Evolutionary conservation across 352 stramenopile genomes (phyloP), one percentile per base, ranked within the genome.

Genomic region (Pythium aquatile): DNA sequence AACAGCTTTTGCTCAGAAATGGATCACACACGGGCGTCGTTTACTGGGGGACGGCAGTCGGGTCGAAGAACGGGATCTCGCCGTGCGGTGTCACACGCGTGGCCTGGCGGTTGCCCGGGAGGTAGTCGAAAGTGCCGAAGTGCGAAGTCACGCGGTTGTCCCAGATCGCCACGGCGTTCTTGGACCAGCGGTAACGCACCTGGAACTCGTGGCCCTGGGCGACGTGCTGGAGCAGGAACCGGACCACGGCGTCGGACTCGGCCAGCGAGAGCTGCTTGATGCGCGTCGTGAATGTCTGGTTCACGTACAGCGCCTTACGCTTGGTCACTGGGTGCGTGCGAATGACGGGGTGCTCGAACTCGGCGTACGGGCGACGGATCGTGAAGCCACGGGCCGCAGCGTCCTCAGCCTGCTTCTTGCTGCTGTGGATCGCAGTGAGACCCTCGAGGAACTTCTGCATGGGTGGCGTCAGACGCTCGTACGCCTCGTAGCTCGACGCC

Each of bases 351-450:
- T 83, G 75, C 44, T 76, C 69, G 5, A 73, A 76, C 59, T 74
- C 72, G n/a, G 75, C 72, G 28, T 58, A 54, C 28, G 66, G 55
- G 4, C 75, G 75, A n/a, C 72, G 75, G 20, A 82, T 56, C 28
- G 62, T 77, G 29, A 68, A 54, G 28, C 70, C 70, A 16, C 58
- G 53, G 4, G 26, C 46, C 0, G 68, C 63, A 16, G 74, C 72
- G 10, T 55, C 52, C 17, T 76, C 61, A 0, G 72, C 74, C 66
- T 81, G 74, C 10, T 57, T 62, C 58, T 77, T 77, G 66, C 72
- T 75, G 61, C 72, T 82, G 64, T 83, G 76, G 40, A 81, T 76
- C n/a, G 76, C 76, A 4, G 71, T 78, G 16, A 83, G 54, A 0
- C 69, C 64, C 24, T 81, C 72, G 2, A 83, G 58, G 39, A 81